phyloP scores from a whole-genome alignment of 106 monocot genomes.

The Vanilla planifolia region DNA sequence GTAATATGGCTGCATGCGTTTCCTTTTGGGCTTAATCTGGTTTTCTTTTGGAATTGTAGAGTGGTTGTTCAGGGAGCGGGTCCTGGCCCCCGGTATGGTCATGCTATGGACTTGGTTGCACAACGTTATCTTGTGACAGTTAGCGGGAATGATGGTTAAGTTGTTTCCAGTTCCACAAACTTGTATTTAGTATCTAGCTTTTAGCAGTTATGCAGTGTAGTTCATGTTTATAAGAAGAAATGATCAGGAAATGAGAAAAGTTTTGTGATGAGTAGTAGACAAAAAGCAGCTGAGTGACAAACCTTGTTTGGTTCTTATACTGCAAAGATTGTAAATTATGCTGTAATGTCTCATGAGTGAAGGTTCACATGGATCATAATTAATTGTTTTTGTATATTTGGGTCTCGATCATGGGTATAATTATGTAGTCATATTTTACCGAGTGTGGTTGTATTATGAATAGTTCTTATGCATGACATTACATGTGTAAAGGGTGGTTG shows the following conservation, averaged over 20 bases:
- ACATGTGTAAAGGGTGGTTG: no score
- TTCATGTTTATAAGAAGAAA: neutral
- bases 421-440: neutral
- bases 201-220: neutral
- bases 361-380: no score
- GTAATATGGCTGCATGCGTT: neutral
- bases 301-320: neutral
- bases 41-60: slow-evolving; percentile 23
- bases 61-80: slow-evolving; percentile 88
- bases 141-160: slow-evolving; percentile 92
- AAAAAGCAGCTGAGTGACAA: neutral
- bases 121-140: slow-evolving; percentile 93
- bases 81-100: slow-evolving; percentile 98
- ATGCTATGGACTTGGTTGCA: slow-evolving; percentile 92
- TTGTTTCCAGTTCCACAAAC: neutral
- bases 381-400: no score
- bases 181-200: neutral
- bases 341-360: no score
- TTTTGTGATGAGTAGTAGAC: neutral
- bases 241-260: neutral
- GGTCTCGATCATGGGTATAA: no score
- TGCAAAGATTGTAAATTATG: neutral
- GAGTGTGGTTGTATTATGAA: no score
- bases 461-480: no score
- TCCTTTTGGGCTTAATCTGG: neutral